Percentiles rank a stretch among this genome's conserved stretches.
These are phyloP conservation scores for Hymenotorrendiella dingleyae DNA, from an alignment of 2,329 filamentous ascomycete species.

Conservation along the genomic window DNA sequence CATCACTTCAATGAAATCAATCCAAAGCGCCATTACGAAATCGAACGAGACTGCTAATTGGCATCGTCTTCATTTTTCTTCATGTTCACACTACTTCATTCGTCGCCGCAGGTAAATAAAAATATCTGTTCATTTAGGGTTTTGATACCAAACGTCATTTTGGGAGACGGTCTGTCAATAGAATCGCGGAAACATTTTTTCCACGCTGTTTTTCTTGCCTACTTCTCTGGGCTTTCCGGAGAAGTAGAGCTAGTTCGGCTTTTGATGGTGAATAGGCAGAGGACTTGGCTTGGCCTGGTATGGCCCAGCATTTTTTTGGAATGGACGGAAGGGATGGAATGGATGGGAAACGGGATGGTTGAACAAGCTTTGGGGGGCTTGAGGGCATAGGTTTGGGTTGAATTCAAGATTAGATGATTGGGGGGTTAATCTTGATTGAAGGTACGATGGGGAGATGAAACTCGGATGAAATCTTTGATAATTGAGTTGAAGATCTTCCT, in stretches of 20 bases:
- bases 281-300: too few species aligned
- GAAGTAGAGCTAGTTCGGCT: not conserved
- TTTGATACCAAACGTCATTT: not conserved
- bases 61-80: not conserved
- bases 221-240: not conserved
- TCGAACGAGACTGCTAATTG: slow-evolving; percentile 1
- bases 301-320: not conserved
- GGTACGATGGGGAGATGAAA: not conserved
- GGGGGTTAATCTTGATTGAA: not conserved
- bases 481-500: not conserved
- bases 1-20: not conserved
- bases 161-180: not conserved
- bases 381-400: not conserved
- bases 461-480: not conserved
- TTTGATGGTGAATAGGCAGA: not conserved
- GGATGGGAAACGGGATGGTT: not conserved
- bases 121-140: not conserved
- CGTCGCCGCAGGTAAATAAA: not conserved
- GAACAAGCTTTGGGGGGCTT: not conserved
- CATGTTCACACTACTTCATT: slow-evolving; percentile 2
- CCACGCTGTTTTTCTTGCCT: not conserved
- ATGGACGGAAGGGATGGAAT: not conserved
- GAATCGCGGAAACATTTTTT: not conserved
- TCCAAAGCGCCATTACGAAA: not conserved
- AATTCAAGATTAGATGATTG: not conserved